A percentile compares a stretch with the other conserved stretches of the same genome.
Conservation (phyloP, 1,284 basidiomycete genomes). For the Cutaneotrichosporon sp. region DNA sequence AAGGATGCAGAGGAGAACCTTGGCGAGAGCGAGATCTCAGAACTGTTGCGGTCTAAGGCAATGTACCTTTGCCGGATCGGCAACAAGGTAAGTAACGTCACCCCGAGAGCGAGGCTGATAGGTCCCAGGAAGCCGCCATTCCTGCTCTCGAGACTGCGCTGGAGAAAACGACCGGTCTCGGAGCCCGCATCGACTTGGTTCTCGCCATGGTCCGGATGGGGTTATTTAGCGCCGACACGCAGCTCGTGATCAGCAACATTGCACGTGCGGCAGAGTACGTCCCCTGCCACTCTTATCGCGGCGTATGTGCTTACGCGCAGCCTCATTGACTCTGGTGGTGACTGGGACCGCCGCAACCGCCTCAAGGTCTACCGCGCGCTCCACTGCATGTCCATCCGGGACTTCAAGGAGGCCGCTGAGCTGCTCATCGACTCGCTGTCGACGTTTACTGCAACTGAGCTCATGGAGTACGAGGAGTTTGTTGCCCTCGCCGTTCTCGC, state of each 20-base stretch:
- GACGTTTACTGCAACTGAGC: constrained; percentile 90
- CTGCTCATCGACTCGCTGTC: constrained; percentile 86
- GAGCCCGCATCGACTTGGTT: constrained; percentile 88
- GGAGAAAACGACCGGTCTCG: constrained; percentile 89
- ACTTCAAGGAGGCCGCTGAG: constrained; percentile 68
- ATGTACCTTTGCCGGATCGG: constrained; percentile 86
- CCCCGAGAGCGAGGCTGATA: constrained; percentile 6
- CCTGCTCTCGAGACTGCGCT: constrained; percentile 80
- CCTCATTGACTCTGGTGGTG: constrained; percentile 90
- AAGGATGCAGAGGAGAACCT: constrained; percentile 85
- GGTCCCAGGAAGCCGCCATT: constrained; percentile 65
- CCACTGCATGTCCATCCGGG: constrained; percentile 78
- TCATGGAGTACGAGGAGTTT: constrained; percentile 88
- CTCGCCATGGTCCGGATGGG: constrained; percentile 86
- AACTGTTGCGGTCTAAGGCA: constrained; percentile 79
- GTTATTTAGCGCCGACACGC: constrained; percentile 82
- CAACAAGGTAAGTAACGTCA: constrained; percentile 66
- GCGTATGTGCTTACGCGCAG: constrained; percentile 54
- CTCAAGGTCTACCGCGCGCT: constrained; percentile 94
- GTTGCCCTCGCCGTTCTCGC: constrained; percentile 81
- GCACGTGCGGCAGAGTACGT: constrained; percentile 74
- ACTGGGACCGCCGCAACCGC: constrained; percentile 95
- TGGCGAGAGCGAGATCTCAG: constrained; percentile 90
- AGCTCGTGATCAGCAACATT: constrained; percentile 71
- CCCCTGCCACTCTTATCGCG: constrained; percentile 36